These are phyloP conservation scores for Neurospora intermedia DNA, from an alignment of 495 filamentous ascomycete genomes.

Conservation along the genomic window DNA sequence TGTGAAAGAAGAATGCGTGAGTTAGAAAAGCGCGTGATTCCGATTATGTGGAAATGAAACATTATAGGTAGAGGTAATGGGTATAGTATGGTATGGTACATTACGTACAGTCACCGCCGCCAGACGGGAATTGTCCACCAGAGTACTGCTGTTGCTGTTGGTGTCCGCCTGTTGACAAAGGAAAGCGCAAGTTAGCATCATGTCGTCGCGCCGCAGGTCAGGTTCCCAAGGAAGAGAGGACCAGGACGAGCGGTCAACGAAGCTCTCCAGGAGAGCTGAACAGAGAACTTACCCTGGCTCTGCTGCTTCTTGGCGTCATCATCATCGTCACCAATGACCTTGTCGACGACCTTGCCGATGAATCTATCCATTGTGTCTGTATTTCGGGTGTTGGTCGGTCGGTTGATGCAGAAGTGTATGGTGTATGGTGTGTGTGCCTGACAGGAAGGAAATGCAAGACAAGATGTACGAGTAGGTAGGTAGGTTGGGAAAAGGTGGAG, in stretches of 20 bases:
- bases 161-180: background rate
- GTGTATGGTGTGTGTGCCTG: background rate
- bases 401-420: background rate
- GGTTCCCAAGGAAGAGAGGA: background rate
- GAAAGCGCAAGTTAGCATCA: background rate
- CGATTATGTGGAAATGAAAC: background rate
- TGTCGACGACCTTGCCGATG: constrained; percentile 5
- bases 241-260: background rate
- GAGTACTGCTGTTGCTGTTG: background rate
- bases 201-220: background rate
- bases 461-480: background rate
- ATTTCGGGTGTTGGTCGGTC: background rate
- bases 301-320: constrained; percentile 7
- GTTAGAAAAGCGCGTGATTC: background rate
- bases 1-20: background rate
- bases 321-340: background rate
- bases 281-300: background rate
- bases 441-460: background rate
- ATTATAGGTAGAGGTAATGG: background rate
- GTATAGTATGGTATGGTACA: background rate
- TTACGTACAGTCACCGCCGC: constrained; percentile 2
- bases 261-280: background rate
- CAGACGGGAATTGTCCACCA: background rate
- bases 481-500: background rate
- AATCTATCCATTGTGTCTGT: constrained; percentile 7